Evolutionary conservation across 768 basidiomycete genomes (phyloP).

Genomic region (Hygrocybe coccinea): DNA sequence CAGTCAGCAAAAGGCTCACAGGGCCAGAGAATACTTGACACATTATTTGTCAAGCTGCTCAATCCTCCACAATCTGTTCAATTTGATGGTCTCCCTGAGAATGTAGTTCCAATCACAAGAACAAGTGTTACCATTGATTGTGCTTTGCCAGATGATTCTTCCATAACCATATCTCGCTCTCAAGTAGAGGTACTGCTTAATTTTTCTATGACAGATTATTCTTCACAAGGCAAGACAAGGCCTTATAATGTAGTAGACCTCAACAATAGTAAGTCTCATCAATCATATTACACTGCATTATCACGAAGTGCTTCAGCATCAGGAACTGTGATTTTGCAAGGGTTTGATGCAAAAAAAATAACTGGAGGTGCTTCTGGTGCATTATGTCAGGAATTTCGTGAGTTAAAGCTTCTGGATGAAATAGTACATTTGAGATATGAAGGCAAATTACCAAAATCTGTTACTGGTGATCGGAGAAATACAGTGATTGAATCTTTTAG

Average conservation of each 20-base stretch:
- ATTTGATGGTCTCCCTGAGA: constrained; percentile 2
- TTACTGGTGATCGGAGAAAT: neutral
- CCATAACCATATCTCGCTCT: constrained; percentile 10
- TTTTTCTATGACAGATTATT: too few relatives aligned
- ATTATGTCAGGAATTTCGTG: constrained; percentile 18
- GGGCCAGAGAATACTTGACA: constrained; percentile 16
- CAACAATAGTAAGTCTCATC: too few relatives aligned
- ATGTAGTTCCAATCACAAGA: constrained; percentile 23
- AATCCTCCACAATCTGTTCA: constrained; percentile 7
- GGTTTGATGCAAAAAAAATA: too few relatives aligned
- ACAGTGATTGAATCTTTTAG: neutral
- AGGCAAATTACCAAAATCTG: neutral
- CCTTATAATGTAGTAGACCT: too few relatives aligned
- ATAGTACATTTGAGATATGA: too few relatives aligned
- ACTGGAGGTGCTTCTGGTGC: constrained; percentile 11
- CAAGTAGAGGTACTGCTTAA: constrained; percentile 25
- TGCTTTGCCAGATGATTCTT: constrained; percentile 18
- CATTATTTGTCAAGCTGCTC: constrained; percentile 18
- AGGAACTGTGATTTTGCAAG: too few relatives aligned
- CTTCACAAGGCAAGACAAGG: too few relatives aligned
- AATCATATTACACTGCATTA: too few relatives aligned
- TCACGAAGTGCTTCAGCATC: too few relatives aligned
- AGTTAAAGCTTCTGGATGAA: constrained; percentile 20
- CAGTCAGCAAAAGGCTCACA: constrained; percentile 8
- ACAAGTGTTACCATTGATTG: constrained; percentile 7